Percentiles rank a stretch among this genome's conserved stretches.
phyloP scores from a whole-genome alignment of 768 basidiomycete species.

The Suillus paluster region DNA sequence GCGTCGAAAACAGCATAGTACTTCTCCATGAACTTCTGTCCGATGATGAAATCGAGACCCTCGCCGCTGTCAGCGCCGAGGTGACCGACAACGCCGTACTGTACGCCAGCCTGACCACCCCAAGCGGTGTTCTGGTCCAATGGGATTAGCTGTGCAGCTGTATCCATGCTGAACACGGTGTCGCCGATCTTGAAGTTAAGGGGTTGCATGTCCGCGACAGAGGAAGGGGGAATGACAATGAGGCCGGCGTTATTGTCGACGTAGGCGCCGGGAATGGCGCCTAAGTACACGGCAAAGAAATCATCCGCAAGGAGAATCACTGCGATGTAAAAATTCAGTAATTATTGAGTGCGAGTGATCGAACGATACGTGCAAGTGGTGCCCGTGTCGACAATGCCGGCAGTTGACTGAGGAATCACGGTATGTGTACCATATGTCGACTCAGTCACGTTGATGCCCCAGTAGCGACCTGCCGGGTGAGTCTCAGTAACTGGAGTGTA shows the following conservation, averaged over 20 bases:
- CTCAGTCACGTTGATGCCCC: constrained; percentile 34
- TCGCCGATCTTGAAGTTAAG: constrained; percentile 20
- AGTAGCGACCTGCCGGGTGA: constrained; percentile 24
- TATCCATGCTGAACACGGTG: constrained; percentile 18
- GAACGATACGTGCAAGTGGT: constrained; percentile 21
- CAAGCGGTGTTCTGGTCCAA: constrained; percentile 16
- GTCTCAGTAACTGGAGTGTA: constrained; percentile 33
- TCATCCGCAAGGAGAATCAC: constrained; percentile 28
- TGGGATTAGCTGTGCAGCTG: constrained; percentile 26
- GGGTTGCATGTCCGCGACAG: constrained; percentile 19
- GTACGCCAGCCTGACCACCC: constrained; percentile 17
- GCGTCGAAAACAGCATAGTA: constrained; percentile 18
- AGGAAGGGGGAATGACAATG: constrained; percentile 18
- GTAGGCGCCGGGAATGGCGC: constrained; percentile 19
- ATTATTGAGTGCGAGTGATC: neutral
- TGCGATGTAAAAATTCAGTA: neutral
- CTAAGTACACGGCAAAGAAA: constrained; percentile 20
- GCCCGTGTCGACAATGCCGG: constrained; percentile 36
- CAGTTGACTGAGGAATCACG: constrained; percentile 23
- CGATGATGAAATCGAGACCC: constrained; percentile 21
- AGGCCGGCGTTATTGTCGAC: constrained; percentile 13
- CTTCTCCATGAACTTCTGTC: constrained; percentile 22
- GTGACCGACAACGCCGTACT: constrained; percentile 13
- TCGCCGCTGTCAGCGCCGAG: constrained; percentile 6
- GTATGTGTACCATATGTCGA: constrained; percentile 17